Evolutionary conservation across 768 basidiomycete genomes (phyloP).

Genomic region (Russula brevipes): DNA sequence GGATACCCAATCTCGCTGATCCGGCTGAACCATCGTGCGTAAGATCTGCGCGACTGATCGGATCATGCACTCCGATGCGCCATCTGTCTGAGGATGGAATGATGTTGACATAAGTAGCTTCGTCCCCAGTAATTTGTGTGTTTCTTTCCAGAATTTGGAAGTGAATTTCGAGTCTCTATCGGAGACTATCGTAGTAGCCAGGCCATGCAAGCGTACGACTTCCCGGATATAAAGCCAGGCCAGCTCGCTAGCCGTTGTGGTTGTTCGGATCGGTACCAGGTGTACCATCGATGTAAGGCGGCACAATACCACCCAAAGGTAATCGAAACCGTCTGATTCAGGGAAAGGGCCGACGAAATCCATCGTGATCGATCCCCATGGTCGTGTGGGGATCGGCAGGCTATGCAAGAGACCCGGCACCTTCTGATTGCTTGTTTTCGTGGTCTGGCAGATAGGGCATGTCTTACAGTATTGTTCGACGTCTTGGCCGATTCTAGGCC

Average conservation of each 20-base stretch:
- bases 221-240: not conserved
- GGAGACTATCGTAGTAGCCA: not conserved
- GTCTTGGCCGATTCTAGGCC: not conserved
- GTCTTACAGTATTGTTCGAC: not conserved
- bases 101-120: not conserved
- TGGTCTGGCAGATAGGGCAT: not conserved
- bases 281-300: not conserved
- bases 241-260: not conserved
- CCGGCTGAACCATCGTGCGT: not conserved
- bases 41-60: not conserved
- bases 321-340: too few relatives aligned
- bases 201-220: not conserved
- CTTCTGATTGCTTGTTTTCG: not conserved
- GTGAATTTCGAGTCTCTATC: not conserved
- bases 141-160: not conserved
- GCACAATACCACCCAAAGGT: not conserved
- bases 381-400: not conserved
- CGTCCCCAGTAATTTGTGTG: not conserved
- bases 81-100: not conserved
- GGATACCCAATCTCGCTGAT: not conserved
- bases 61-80: not conserved
- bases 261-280: not conserved
- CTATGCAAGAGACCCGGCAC: not conserved
- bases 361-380: not conserved
- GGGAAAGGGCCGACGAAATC: not conserved